These are phyloP conservation scores for Candida tropicalis DNA, from an alignment of 1,139 yeast species.

Conservation along the genomic window DNA sequence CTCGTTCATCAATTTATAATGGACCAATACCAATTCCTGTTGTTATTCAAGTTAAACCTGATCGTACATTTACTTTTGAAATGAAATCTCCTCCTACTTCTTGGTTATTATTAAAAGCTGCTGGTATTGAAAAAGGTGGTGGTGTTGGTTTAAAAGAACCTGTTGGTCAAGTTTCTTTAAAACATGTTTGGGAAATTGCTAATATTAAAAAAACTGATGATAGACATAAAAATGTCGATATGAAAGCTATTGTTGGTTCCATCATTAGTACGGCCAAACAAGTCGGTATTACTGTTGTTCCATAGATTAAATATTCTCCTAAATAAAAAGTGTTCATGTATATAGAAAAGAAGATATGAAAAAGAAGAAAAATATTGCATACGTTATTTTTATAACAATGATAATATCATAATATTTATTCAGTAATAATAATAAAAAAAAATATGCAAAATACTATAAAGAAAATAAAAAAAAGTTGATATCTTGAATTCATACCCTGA, in stretches of 20 bases:
- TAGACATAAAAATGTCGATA: slow-evolving; percentile 68
- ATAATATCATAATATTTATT: background rate
- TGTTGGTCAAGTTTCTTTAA: slow-evolving; percentile 77
- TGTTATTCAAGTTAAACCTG: slow-evolving; percentile 84
- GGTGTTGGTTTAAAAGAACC: slow-evolving; percentile 50
- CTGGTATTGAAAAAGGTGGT: slow-evolving; percentile 82
- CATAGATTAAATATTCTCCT: no score
- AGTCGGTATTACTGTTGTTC: slow-evolving; percentile 82
- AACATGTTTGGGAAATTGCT: slow-evolving; percentile 94
- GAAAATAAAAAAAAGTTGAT: no score
- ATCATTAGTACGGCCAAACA: slow-evolving; percentile 85
- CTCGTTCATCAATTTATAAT: slow-evolving; percentile 83
- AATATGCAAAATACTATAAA: no score
- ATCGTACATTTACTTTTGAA: slow-evolving; percentile 83
- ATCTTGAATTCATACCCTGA: no score
- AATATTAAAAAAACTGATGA: slow-evolving; percentile 88
- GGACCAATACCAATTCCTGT: slow-evolving; percentile 94
- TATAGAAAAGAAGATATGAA: background rate
- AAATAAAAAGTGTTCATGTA: slow-evolving; percentile 1
- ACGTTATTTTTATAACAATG: background rate
- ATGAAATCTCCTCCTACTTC: slow-evolving; percentile 92
- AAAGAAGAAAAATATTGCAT: no score
- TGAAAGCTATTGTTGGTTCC: slow-evolving; percentile 79
- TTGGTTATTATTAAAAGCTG: slow-evolving; percentile 81
- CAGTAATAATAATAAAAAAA: no score